Evolutionary conservation across 257 asterid genomes (phyloP).

Genomic region (Nicotiana otophora): DNA sequence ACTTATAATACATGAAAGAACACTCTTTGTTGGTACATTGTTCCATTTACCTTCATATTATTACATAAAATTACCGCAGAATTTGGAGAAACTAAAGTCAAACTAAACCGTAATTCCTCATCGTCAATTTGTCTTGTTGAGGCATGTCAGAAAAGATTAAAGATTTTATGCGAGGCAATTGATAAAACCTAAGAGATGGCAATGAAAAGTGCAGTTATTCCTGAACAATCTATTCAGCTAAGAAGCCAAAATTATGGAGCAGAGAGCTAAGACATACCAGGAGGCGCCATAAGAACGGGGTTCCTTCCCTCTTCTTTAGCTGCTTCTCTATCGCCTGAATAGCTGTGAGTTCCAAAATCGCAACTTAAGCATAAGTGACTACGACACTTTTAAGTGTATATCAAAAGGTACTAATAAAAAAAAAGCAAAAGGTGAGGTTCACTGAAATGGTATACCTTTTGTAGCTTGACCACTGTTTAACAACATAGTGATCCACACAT

Average conservation of each 20-base stretch:
- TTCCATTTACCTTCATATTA: background rate
- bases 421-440: too few species aligned
- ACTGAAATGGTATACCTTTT: constrained; percentile 30
- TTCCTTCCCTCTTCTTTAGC: constrained; percentile 61
- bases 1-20: background rate
- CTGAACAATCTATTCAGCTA: background rate
- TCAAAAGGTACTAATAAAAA: too few species aligned
- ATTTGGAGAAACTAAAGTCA: background rate
- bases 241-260: background rate
- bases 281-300: constrained; percentile 81
- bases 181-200: background rate
- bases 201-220: background rate
- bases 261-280: constrained; percentile 40
- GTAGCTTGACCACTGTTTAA: constrained; percentile 48
- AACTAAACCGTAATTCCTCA: background rate
- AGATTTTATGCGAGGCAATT: background rate
- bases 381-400: background rate
- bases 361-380: constrained; percentile 1
- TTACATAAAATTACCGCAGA: background rate
- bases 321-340: constrained; percentile 61
- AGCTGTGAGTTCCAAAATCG: constrained; percentile 37
- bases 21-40: background rate
- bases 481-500: constrained; percentile 56
- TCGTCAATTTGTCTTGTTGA: background rate
- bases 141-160: background rate